phyloP scores from a whole-genome alignment of 2,329 filamentous ascomycete species.

The Camillea tinctor region DNA sequence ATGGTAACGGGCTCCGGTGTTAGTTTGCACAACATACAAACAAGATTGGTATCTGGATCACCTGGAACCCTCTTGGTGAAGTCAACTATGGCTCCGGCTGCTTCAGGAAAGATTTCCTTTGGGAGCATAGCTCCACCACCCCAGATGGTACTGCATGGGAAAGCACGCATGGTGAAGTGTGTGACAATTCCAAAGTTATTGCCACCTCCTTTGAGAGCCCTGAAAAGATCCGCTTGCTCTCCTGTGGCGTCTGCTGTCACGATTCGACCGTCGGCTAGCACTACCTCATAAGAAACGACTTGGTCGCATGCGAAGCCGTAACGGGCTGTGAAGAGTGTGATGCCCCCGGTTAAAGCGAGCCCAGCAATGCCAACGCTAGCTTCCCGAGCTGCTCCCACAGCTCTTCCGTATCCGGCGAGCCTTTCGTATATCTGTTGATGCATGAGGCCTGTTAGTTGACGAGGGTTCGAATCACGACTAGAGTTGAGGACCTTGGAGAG shows the following conservation, averaged over 20 bases:
- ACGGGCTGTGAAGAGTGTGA: conserved; percentile 27
- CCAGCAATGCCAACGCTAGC: conserved; percentile 19
- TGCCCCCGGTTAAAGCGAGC: conserved; percentile 28
- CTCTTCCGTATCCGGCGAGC: conserved; percentile 10
- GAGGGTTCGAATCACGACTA: background rate
- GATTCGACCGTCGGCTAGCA: conserved; percentile 18
- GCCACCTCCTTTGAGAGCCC: conserved; percentile 33
- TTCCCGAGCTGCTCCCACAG: conserved; percentile 18
- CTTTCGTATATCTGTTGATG: conserved; percentile 12
- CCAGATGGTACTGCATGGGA: conserved; percentile 9
- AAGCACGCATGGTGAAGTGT: conserved; percentile 12
- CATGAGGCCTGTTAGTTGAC: background rate
- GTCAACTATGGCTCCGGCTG: background rate
- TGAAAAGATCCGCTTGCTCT: conserved; percentile 32
- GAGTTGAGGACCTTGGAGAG: background rate
- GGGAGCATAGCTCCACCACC: conserved; percentile 3
- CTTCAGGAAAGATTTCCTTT: background rate
- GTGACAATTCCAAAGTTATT: conserved; percentile 25
- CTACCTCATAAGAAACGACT: conserved; percentile 35
- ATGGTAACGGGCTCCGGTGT: background rate
- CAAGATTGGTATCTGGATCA: conserved; percentile 4
- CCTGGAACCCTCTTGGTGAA: conserved; percentile 3
- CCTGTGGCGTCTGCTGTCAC: conserved; percentile 9
- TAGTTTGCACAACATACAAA: background rate
- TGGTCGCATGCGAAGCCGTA: conserved; percentile 35